Percentiles rank a stretch among this genome's conserved stretches.
phyloP scores from a whole-genome alignment of 768 basidiomycete genomes.

The Mrakia blollopis region DNA sequence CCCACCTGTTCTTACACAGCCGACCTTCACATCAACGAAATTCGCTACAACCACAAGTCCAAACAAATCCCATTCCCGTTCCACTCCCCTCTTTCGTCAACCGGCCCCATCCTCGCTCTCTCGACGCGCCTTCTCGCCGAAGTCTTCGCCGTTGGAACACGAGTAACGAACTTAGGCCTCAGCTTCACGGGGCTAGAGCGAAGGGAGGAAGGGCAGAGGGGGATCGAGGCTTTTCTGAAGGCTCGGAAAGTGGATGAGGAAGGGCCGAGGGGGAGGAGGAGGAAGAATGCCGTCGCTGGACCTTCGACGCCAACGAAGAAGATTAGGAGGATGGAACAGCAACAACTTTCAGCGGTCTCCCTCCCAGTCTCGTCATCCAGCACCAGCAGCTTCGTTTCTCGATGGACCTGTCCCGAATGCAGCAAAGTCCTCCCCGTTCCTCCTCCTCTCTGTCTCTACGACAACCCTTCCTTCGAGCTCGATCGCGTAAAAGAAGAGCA shows the following conservation, averaged over 20 bases:
- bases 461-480: background rate
- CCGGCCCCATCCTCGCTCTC: constrained; percentile 61
- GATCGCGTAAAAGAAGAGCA: constrained; percentile 25
- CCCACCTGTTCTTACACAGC: background rate
- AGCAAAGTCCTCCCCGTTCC: background rate
- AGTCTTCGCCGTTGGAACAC: constrained; percentile 60
- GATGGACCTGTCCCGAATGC: constrained; percentile 29
- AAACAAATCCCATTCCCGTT: constrained; percentile 87
- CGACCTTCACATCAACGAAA: background rate
- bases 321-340: background rate
- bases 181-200: constrained; percentile 72
- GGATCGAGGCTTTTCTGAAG: constrained; percentile 80
- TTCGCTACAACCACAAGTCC: constrained; percentile 48
- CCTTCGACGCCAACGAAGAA: background rate
- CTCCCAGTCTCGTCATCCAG: no score
- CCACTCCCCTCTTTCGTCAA: constrained; percentile 64
- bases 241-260: background rate
- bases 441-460: background rate
- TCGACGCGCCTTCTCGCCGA: constrained; percentile 84
- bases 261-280: background rate
- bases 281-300: background rate
- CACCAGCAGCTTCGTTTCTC: no score
- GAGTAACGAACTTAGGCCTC: constrained; percentile 66
- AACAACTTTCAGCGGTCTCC: background rate
- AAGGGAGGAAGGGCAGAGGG: constrained; percentile 70